These are phyloP conservation scores for Rhynchosporium graminicola DNA, from an alignment of 2,329 filamentous ascomycete genomes.

Conservation along the genomic window DNA sequence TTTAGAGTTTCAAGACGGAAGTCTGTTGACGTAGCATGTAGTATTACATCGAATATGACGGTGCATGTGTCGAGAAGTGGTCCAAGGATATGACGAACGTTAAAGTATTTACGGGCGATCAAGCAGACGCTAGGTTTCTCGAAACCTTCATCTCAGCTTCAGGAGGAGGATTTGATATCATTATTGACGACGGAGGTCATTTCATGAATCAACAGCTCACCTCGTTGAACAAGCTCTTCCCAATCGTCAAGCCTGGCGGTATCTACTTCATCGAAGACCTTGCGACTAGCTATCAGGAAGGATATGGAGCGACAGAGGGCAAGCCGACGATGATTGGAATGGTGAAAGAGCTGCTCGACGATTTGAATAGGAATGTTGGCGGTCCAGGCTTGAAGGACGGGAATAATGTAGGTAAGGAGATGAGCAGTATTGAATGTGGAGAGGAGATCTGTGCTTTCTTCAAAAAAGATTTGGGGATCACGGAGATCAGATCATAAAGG, in stretches of 20 bases:
- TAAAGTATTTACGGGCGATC: slow-evolving; percentile 46
- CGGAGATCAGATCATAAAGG: not conserved
- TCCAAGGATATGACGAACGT: slow-evolving; percentile 41
- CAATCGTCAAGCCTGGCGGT: slow-evolving; percentile 42
- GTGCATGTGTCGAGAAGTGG: slow-evolving; percentile 43
- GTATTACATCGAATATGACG: slow-evolving; percentile 47
- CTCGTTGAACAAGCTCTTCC: slow-evolving; percentile 43
- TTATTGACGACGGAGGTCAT: slow-evolving; percentile 46
- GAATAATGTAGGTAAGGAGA: slow-evolving; percentile 6
- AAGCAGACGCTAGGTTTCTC: slow-evolving; percentile 44
- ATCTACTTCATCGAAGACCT: slow-evolving; percentile 44
- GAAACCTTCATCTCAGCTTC: slow-evolving; percentile 40
- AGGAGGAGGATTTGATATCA: slow-evolving; percentile 44
- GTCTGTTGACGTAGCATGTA: not conserved
- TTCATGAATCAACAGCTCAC: slow-evolving; percentile 44
- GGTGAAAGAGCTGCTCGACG: slow-evolving; percentile 14
- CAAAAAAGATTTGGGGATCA: slow-evolving; percentile 29
- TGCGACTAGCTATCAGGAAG: slow-evolving; percentile 36
- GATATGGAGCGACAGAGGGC: slow-evolving; percentile 28
- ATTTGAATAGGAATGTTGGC: slow-evolving; percentile 15
- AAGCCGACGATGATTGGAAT: slow-evolving; percentile 18
- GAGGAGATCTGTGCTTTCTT: slow-evolving; percentile 25
- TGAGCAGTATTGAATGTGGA: slow-evolving; percentile 22
- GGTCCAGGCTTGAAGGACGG: not conserved
- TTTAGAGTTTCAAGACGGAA: not conserved